Evolutionary conservation across 1,284 basidiomycete genomes (phyloP), one percentile per base, ranked within the genome.

Genomic region (Chalciporus piperatoides): DNA sequence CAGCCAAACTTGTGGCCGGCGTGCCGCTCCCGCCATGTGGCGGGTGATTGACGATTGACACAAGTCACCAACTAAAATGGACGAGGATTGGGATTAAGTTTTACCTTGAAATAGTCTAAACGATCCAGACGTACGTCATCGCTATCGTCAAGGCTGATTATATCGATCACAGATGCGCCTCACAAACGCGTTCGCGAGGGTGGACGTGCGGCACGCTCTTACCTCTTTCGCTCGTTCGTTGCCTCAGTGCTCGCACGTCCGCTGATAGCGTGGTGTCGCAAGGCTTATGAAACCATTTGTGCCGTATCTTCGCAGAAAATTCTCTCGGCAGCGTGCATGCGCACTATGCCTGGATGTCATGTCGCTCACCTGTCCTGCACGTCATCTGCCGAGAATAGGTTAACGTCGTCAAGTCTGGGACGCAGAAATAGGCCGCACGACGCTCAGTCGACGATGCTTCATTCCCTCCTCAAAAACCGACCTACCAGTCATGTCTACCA

Each of bases 401-500:
- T 53, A 55, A 52, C 46, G 28, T 49, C 36, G 37, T 37, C 17
- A 45, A 32, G n/a, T 30, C 46, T 28, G 43, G 25, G 46, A 46
- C 33, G 52, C 53, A 61, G 64, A 65, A 52, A 68, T 69, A 65
- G 51, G 11, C 44, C 45, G 38, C 48, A 14, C 12, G 37, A 8
- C 6, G 21, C 21, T 49, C 33, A n/a, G 17, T 44, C 48, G 42
- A 40, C 12, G 37, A 43, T 14, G 35, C 38, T 14, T 28, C 23
- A 41, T 39, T 48, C 7, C 41, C 48, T 27, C 27, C 11, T 50
- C 24, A 27, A 32, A 32, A 33, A n/a, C 23, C 37, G 33, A 21
- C 41, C 15, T 12, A 33, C 37, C 44, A 53, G 36, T 30, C 58
- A 64, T 68, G 62, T 54, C 62, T 30, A 73, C 75, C 15, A 68